Evolutionary conservation across 2,329 filamentous ascomycete genomes (phyloP), one percentile per base, ranked within the genome.

Genomic region (Sporothrix schenckii): DNA sequence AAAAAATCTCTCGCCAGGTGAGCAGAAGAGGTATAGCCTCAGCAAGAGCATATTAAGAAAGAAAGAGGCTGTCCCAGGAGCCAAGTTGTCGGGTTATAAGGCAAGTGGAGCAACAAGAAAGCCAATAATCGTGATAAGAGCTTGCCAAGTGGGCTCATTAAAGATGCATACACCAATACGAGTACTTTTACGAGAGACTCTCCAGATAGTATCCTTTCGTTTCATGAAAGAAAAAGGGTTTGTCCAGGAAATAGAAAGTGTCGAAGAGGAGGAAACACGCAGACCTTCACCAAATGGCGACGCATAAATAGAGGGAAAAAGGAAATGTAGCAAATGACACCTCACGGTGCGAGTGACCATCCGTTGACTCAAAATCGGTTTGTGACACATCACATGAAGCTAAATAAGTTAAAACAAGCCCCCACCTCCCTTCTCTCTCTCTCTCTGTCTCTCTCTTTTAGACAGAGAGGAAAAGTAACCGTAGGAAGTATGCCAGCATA

Each of bases 1-100:
- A 19, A 24, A 13, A 50, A 16, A 11, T 30, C 30, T 30, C 39
- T 47, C 4, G 41, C 39, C 19, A 66, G 63, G 49, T 1, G 24
- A 47, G 47, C 50, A 44, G 21, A 47, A 68, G 34, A 44, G 19
- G 39, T 7, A 53, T 41, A 44, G 34, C 19, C 3, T 11, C 19
- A 39, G 16, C 3, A 9, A 52, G 47, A 30, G 41, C 41, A 44
- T 54, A 47, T 14, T 27, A 49, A 44, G 41, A 44, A 44, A 16
- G 41, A 58, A 58, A 68, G 52, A 56, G 52, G 66, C 66, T 44
- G 27, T 68, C 50, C 66, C 66, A 56, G 50, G 66, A 68, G 66
- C 66, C 66, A 21, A 68, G 39, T 68, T 56, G 50, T 68, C 66
- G 66, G 66, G 66, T 54, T 56, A 11, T n/a, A n/a, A 30, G 30